Conservation (phyloP, 176 grass and related monocot species). For the Panicum miliaceum region DNA sequence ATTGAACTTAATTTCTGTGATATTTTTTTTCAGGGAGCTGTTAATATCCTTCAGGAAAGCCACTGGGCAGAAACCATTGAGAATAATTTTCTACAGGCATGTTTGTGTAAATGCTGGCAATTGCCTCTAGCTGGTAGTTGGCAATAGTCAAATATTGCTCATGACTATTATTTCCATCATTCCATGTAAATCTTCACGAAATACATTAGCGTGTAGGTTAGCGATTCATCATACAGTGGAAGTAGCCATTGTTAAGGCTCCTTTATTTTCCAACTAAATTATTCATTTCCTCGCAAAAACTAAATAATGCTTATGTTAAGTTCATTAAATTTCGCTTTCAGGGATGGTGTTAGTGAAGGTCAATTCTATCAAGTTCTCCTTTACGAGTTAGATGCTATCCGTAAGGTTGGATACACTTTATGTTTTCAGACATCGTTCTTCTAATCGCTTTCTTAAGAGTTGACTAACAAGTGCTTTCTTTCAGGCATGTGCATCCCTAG, state of each 20-base stretch:
- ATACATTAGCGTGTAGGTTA: slow-evolving; percentile 25
- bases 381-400: slow-evolving; percentile 96
- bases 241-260: neutral
- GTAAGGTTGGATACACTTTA: slow-evolving; percentile 70
- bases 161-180: neutral
- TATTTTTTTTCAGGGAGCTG: slow-evolving; percentile 70
- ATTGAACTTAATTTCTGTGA: neutral
- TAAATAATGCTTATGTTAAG: slow-evolving; percentile 7
- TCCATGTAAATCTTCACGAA: slow-evolving; percentile 50
- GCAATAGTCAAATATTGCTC: neutral
- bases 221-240: neutral
- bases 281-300: neutral
- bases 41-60: slow-evolving; percentile 97
- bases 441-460: slow-evolving; percentile 4
- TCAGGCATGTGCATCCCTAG: slow-evolving; percentile 94
- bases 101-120: neutral
- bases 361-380: slow-evolving; percentile 99
- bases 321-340: slow-evolving; percentile 42
- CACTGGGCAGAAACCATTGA: slow-evolving; percentile 90
- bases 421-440: neutral
- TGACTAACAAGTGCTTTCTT: slow-evolving; percentile 34
- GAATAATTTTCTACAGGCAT: slow-evolving; percentile 99
- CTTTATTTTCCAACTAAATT: slow-evolving; percentile 12
- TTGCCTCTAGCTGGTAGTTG: neutral
- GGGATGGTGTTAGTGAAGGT: slow-evolving; percentile 98